These are phyloP conservation scores for Paramecium sonneborni DNA, from an alignment of 73 alveolate genomes.

Conservation along the genomic window DNA sequence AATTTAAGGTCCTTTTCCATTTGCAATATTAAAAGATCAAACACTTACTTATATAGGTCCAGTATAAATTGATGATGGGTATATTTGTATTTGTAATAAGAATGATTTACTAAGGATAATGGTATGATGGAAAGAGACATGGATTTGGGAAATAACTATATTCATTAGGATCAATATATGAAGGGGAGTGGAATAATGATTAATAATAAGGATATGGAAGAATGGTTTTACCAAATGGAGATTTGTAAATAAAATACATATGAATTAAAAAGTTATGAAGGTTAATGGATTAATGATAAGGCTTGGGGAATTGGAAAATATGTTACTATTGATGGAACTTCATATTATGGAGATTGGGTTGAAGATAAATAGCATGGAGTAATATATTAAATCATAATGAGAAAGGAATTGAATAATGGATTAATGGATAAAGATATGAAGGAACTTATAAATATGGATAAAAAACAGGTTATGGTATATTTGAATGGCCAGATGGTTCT, in stretches of 20 bases:
- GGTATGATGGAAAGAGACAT: conserved; percentile 47
- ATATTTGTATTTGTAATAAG: background rate
- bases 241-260: too few relatives aligned
- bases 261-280: background rate
- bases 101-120: background rate
- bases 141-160: background rate
- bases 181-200: conserved; percentile 50
- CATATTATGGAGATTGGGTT: background rate
- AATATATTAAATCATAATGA: too few relatives aligned
- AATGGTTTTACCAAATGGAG: conserved; percentile 47
- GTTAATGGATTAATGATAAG: background rate
- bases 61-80: background rate
- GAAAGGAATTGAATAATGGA: background rate
- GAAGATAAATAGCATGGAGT: background rate
- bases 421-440: background rate
- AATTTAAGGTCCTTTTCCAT: background rate
- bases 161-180: background rate
- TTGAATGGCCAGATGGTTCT: background rate
- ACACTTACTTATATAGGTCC: background rate
- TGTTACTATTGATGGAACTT: background rate
- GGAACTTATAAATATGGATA: background rate
- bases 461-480: background rate
- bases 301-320: background rate
- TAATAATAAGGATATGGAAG: conserved; percentile 39
- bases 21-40: background rate